Base-by-base conservation (phyloP, 176 grass and related monocot species). In the Hsuehochloa calcarea region DNA sequence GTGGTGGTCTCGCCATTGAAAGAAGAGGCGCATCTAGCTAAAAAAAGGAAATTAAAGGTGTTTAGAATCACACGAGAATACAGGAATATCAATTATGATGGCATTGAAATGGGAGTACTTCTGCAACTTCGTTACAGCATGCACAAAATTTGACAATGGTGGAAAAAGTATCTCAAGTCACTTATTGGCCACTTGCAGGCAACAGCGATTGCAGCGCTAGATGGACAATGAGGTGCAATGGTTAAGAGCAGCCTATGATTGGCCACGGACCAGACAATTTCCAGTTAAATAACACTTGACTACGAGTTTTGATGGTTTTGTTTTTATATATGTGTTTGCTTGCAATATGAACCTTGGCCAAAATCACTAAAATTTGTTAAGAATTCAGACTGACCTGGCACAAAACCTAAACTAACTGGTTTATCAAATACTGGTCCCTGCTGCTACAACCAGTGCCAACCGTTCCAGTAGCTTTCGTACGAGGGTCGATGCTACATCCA, bases 1-100 rank as follows among this genome's bases (percentile, higher is more conserved):
- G 82, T 0, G 89, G 90, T 29, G 93, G 87, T n/a, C 87, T 93
- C 8, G 85, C 84, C 80, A 98, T 83, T 3, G 93, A 84, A 27
- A 88, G 85, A 78, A 98, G 79, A 77, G 95, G 89, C n/a, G 69
- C 88, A 29, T 98, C 84, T 64, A 98, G 75, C 96, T 98, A 89
- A 31, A 31, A 31, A 89, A 54, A 40, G 31, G 6, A 70, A 43
- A 83, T 59, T 13, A 5, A 49, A 59, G 15, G 41, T 39, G 39
- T 65, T 68, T 23, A 71, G 62, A 45, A 11, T 44, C 55, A 77
- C 16, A 60, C 8, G 38, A 86, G 2, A 46, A 58, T 47, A 45
- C 14, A 37, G 27, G 19, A 64, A 82, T 38, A 60, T 68, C 50
- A 81, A 70, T 37, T 72, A 44, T 72, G 58, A 26, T 45, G 19